Conservation (phyloP, 176 grass and related monocot species). For the Tillandsia fasciculata region DNA sequence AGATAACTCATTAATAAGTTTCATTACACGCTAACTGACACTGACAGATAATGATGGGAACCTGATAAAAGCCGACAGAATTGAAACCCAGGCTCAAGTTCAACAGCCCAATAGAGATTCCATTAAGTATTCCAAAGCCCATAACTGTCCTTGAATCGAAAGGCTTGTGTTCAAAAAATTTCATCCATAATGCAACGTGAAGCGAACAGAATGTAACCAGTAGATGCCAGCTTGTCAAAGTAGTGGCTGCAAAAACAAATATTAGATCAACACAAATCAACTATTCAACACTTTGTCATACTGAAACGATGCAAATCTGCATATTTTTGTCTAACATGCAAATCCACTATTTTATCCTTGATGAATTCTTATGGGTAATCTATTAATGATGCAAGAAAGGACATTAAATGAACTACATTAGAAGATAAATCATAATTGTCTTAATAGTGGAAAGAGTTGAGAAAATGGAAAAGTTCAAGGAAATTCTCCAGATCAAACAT, state of each 20-base stretch:
- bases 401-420: not conserved
- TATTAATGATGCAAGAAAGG: not conserved
- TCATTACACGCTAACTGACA: too few relatives aligned
- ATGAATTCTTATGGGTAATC: not conserved
- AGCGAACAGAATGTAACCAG: slow-evolving; percentile 29
- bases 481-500: not conserved
- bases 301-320: not conserved
- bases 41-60: not conserved
- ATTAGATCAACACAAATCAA: not conserved
- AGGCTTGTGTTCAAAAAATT: slow-evolving; percentile 30
- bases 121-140: slow-evolving; percentile 30
- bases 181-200: slow-evolving; percentile 27
- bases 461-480: not conserved
- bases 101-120: slow-evolving; percentile 25
- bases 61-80: slow-evolving; percentile 30
- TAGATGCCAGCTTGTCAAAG: slow-evolving; percentile 31
- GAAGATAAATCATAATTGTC: not conserved
- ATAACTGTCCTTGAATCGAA: slow-evolving; percentile 20
- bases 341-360: not conserved
- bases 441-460: not conserved
- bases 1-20: not conserved
- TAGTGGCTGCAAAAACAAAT: slow-evolving; percentile 15
- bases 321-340: not conserved
- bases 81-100: slow-evolving; percentile 30
- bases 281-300: not conserved